Percentiles rank a stretch among this genome's conserved stretches.
phyloP scores from a whole-genome alignment of 140 eudicot species.

The Oenanthe javanica region DNA sequence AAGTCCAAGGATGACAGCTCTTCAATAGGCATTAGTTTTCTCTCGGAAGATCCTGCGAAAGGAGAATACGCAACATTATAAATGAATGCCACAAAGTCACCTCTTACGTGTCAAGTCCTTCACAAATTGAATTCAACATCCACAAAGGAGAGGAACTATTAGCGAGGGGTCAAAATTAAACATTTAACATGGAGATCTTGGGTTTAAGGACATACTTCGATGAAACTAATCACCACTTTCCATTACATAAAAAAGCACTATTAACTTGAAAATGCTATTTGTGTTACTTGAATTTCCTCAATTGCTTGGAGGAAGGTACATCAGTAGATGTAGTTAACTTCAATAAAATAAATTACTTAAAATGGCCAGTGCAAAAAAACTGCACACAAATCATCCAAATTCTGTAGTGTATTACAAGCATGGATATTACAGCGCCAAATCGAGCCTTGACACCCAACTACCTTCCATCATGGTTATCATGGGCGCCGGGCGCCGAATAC shows the following conservation, averaged over 20 bases:
- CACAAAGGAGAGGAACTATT: background rate
- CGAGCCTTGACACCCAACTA: too few species aligned
- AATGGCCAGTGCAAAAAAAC: background rate
- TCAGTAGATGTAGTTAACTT: background rate
- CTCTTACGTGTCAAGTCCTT: background rate
- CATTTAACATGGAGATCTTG: background rate
- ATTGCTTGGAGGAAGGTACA: background rate
- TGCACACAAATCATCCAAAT: background rate
- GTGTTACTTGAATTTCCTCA: too few species aligned
- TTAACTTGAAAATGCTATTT: background rate
- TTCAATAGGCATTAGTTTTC: constrained; percentile 45
- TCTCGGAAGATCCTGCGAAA: constrained; percentile 68
- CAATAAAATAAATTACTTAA: background rate
- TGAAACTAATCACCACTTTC: background rate
- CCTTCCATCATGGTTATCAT: too few species aligned
- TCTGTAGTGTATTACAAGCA: background rate
- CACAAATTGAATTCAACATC: background rate
- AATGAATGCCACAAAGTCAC: background rate
- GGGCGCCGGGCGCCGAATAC: too few species aligned
- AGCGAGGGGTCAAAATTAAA: background rate
- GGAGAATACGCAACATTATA: constrained; percentile 7
- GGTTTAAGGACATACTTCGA: background rate
- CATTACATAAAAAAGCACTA: background rate
- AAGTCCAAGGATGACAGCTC: constrained; percentile 70
- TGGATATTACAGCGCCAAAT: too few species aligned